phyloP scores from a whole-genome alignment of 2,329 filamentous ascomycete species.

The Coleophoma cylindrospora region DNA sequence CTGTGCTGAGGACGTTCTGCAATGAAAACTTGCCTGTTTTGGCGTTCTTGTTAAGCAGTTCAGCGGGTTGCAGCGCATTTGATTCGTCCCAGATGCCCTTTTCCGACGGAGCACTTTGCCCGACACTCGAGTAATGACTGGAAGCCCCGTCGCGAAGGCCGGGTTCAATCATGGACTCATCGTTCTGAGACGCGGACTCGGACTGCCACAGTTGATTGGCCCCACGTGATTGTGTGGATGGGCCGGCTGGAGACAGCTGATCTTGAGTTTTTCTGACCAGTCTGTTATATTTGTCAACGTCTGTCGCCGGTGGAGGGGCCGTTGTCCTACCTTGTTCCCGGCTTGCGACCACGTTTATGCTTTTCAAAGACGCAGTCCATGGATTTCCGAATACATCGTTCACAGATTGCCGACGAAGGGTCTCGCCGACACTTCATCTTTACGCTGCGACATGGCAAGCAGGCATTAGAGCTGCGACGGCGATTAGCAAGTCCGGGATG shows the following conservation, averaged over 20 bases:
- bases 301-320: background rate
- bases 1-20: conserved; percentile 24
- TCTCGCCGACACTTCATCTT: conserved; percentile 32
- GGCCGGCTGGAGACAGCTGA: background rate
- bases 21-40: conserved; percentile 29
- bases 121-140: background rate
- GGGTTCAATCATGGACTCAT: background rate
- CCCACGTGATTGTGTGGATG: background rate
- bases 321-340: conserved; percentile 26
- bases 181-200: background rate
- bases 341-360: conserved; percentile 34
- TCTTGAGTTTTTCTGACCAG: background rate
- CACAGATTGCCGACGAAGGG: conserved; percentile 22
- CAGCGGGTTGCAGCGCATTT: conserved; percentile 26
- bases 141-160: background rate
- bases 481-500: background rate
- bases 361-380: conserved; percentile 32
- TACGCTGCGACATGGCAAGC: conserved; percentile 31
- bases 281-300: background rate
- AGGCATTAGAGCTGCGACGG: conserved; percentile 21
- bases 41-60: conserved; percentile 28
- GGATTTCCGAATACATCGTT: conserved; percentile 31
- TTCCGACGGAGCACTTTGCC: background rate
- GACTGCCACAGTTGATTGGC: background rate
- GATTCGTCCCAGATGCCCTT: conserved; percentile 5